These are phyloP conservation scores for Rhinocladiella similis DNA, from an alignment of 2,329 filamentous ascomycete genomes.

Conservation along the genomic window DNA sequence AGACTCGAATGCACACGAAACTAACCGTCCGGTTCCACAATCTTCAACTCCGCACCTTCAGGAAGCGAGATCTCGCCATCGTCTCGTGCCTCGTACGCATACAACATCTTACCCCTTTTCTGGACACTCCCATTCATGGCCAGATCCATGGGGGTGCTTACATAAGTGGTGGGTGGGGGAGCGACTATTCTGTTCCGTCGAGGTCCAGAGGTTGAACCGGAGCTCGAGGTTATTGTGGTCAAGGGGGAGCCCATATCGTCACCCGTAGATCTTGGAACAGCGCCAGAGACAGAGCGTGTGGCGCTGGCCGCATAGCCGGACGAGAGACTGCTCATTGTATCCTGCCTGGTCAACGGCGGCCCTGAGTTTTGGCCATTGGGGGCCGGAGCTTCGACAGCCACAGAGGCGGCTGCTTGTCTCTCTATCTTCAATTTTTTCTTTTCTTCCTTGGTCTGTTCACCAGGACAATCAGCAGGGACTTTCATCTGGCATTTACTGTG, in stretches of 20 bases:
- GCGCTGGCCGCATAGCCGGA: slow-evolving; percentile 83
- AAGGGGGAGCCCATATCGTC: slow-evolving; percentile 42
- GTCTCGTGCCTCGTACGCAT: slow-evolving; percentile 76
- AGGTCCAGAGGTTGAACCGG: slow-evolving; percentile 27
- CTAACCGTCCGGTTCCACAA: slow-evolving; percentile 88
- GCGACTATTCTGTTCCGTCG: slow-evolving; percentile 76
- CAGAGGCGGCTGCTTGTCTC: slow-evolving; percentile 75
- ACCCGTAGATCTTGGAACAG: slow-evolving; percentile 50
- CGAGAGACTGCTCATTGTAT: slow-evolving; percentile 87
- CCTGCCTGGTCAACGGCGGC: slow-evolving; percentile 69
- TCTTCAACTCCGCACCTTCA: slow-evolving; percentile 74
- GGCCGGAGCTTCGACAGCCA: slow-evolving; percentile 48
- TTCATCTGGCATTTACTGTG: slow-evolving; percentile 99
- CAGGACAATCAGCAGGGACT: slow-evolving; percentile 91
- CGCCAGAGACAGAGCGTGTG: slow-evolving; percentile 71
- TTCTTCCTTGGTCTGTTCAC: slow-evolving; percentile 90
- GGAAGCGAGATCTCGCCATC: slow-evolving; percentile 78
- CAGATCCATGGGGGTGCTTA: slow-evolving; percentile 60
- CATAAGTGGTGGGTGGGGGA: slow-evolving; percentile 80
- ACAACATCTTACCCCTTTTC: slow-evolving; percentile 84
- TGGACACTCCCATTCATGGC: slow-evolving; percentile 45
- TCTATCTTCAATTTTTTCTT: slow-evolving; percentile 89
- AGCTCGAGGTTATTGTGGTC: slow-evolving; percentile 35
- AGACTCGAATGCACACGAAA: slow-evolving; percentile 25
- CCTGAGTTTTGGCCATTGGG: slow-evolving; percentile 46